Evolutionary conservation across 768 basidiomycete species (phyloP), one percentile per base, ranked within the genome.

Genomic region (Leccinum olivaceopallidum): DNA sequence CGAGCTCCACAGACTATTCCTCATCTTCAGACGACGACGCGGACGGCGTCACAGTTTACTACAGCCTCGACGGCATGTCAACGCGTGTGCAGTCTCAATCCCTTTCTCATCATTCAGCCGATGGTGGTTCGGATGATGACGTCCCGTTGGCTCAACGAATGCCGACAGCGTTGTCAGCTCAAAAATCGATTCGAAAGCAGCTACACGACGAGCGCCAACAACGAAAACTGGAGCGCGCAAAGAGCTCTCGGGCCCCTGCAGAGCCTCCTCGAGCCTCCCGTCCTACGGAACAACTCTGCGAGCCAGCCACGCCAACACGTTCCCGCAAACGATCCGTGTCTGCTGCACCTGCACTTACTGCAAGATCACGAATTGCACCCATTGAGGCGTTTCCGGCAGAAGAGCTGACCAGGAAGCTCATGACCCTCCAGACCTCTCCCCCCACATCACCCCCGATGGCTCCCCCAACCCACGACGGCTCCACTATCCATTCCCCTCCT

Each of bases 61-160:
- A 80, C 67, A 78, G 73, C 59, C 69, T 79, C 34, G 78, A 78
- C 57, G 75, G 78, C 49, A 75, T 67, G 58, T 73, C 74, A 1
- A 70, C 74, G 6, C 65, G 65, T 32, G 53, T 66, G 18, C 63
- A 67, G 13, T 71, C 70, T n/a, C 62, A 66, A 18, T 59, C 62
- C 14, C 66, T 57, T 48, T 67, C 68, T 57, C 71, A 58, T 51
- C 61, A 50, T 58, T 63, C 67, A 58, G 10, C 63, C 30, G 73
- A 63, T 53, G 70, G 72, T 34, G 75, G 74, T 32, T 79, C 82
- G 42, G 86, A 91, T 57, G 94, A 96, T 70, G 89, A 96, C 65
- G 78, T 94, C 1, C 94, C 94, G 1, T 80, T 96, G 16, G 94
- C 93, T 3, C 85, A 84, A 63, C 81, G 87, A 32, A 92, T 94